Evolutionary conservation across 2,329 filamentous ascomycete species (phyloP).

Genomic region (Ploettnerulaceae sp.): DNA sequence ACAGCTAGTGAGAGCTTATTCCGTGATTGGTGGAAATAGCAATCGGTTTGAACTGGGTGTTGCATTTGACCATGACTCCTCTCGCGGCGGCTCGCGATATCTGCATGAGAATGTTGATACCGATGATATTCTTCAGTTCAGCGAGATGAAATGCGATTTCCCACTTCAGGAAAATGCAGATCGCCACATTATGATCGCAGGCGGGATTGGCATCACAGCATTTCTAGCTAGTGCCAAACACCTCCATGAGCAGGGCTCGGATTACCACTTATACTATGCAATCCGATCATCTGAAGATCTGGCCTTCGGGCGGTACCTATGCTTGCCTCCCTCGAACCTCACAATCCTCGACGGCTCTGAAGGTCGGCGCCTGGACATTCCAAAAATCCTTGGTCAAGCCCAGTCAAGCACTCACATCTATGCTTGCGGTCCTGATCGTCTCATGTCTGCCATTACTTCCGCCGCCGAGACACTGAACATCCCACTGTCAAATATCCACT

Average conservation of each 20-base stretch:
- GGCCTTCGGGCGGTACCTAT: constrained; percentile 46
- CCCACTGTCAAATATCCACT: constrained; percentile 48
- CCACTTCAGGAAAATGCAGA: constrained; percentile 43
- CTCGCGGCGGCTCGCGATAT: constrained; percentile 54
- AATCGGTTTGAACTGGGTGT: constrained; percentile 49
- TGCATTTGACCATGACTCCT: constrained; percentile 43
- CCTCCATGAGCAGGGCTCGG: constrained; percentile 41
- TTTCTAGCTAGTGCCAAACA: constrained; percentile 48
- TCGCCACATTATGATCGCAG: constrained; percentile 56
- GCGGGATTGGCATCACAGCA: constrained; percentile 60
- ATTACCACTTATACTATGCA: constrained; percentile 52
- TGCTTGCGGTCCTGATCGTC: constrained; percentile 51
- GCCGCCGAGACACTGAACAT: constrained; percentile 41
- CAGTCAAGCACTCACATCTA: constrained; percentile 53
- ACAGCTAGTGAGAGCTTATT: constrained; percentile 53
- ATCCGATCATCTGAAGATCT: constrained; percentile 46
- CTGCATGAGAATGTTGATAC: constrained; percentile 45
- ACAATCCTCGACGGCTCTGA: constrained; percentile 47
- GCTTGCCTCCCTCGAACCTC: constrained; percentile 38
- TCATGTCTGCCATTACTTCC: constrained; percentile 47
- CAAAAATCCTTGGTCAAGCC: constrained; percentile 40
- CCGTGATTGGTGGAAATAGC: constrained; percentile 38
- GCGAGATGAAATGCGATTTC: constrained; percentile 46
- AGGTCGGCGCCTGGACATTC: constrained; percentile 48
- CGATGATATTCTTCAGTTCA: constrained; percentile 47